Conservation (phyloP, 2,329 filamentous ascomycete species). For the Fonsecaea multimorphosa region DNA sequence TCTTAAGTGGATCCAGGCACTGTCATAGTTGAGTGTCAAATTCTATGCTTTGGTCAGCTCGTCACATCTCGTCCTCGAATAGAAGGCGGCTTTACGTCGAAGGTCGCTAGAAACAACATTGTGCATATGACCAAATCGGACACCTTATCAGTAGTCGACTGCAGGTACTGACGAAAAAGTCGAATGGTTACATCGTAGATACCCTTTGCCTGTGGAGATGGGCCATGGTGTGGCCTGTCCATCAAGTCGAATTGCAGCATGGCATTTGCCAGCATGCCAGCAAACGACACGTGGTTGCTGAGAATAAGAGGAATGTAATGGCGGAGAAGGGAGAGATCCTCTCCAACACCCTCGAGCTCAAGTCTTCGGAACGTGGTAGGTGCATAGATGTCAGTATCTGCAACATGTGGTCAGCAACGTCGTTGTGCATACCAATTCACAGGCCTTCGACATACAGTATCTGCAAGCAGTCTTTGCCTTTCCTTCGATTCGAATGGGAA, state of each 20-base stretch:
- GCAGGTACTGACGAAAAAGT: not conserved
- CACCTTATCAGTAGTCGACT: not conserved
- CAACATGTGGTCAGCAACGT: not conserved
- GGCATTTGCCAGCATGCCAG: not conserved
- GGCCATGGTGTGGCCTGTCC: not conserved
- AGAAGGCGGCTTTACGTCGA: not conserved
- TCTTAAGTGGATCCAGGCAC: not conserved
- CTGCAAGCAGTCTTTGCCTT: not conserved
- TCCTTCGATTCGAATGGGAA: not conserved
- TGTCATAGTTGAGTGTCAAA: not conserved
- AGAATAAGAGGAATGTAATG: slow-evolving; percentile 2
- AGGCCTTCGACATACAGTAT: not conserved
- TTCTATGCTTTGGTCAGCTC: not conserved
- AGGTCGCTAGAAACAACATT: not conserved
- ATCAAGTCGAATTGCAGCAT: not conserved
- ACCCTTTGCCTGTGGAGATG: not conserved
- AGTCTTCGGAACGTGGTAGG: not conserved
- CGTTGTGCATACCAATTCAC: not conserved
- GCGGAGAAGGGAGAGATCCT: not conserved
- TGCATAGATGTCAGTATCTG: not conserved
- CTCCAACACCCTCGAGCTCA: not conserved
- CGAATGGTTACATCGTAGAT: not conserved
- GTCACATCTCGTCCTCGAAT: not conserved
- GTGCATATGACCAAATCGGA: not conserved
- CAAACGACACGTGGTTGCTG: not conserved